phyloP scores from a whole-genome alignment of 148 eudicot genomes.

The Spergularia marina region DNA sequence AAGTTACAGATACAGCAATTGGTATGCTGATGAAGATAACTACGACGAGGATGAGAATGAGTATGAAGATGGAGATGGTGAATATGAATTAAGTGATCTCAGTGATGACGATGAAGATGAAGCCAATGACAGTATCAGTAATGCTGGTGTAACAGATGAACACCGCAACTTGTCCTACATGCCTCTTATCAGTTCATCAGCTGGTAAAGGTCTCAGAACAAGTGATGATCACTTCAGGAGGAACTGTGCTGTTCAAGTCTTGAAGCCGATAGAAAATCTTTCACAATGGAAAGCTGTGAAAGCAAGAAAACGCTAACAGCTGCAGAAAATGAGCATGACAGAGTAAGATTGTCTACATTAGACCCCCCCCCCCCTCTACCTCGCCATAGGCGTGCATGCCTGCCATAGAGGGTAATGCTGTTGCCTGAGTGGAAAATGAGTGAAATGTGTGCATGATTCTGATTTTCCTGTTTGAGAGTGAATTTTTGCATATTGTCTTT shows the following conservation, averaged over 20 bases:
- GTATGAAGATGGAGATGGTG: not conserved
- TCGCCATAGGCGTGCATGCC: too few relatives aligned
- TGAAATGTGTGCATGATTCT: not conserved
- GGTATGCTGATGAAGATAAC: constrained; percentile 27
- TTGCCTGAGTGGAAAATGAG: too few relatives aligned
- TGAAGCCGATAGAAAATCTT: constrained; percentile 68
- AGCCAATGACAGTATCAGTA: not conserved
- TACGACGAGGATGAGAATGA: constrained; percentile 11
- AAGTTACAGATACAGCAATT: constrained; percentile 28
- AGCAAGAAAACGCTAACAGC: constrained; percentile 32
- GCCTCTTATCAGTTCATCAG: constrained; percentile 26
- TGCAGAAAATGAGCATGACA: not conserved
- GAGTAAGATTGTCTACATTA: too few relatives aligned
- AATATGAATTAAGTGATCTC: constrained; percentile 24
- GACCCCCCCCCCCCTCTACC: too few relatives aligned
- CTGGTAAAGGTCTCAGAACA: constrained; percentile 16
- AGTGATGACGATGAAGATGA: constrained; percentile 17
- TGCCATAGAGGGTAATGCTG: too few relatives aligned
- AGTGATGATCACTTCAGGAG: constrained; percentile 30
- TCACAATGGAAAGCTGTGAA: constrained; percentile 66
- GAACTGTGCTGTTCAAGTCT: constrained; percentile 47
- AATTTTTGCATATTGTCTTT: not conserved
- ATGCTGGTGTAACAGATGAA: constrained; percentile 9
- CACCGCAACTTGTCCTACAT: constrained; percentile 4
- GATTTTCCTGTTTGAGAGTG: constrained; percentile 17